Evolutionary conservation across 176 grass and related monocot genomes (phyloP).

Genomic region (Oryza rufipogon): DNA sequence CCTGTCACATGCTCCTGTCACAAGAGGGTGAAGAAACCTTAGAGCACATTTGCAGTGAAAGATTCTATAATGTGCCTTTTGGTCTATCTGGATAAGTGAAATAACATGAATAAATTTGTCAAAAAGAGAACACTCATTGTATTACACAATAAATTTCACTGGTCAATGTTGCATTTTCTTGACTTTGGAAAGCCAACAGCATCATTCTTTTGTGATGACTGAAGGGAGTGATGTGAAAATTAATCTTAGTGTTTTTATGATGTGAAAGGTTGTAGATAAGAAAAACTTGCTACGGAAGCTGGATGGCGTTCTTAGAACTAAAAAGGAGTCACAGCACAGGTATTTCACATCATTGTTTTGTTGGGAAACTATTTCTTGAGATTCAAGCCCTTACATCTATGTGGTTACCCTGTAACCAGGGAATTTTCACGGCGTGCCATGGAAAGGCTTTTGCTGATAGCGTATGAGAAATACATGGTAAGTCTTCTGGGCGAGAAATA

Average conservation of each 20-base stretch:
- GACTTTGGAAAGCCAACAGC: background rate
- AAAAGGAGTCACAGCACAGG: conserved; percentile 65
- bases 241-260: conserved; percentile 36
- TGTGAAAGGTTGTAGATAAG: conserved; percentile 63
- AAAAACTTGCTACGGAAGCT: conserved; percentile 64
- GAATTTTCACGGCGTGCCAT: conserved; percentile 57
- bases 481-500: conserved; percentile 48
- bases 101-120: background rate
- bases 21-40: background rate
- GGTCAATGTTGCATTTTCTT: background rate
- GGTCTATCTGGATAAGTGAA: background rate
- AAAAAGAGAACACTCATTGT: background rate
- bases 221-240: background rate
- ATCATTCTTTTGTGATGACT: background rate
- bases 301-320: conserved; percentile 47
- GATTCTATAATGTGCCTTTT: background rate
- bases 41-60: background rate
- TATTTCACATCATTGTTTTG: conserved; percentile 39
- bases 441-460: conserved; percentile 64
- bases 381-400: conserved; percentile 35
- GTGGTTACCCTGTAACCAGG: conserved; percentile 40
- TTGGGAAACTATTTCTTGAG: conserved; percentile 28
- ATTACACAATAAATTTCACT: background rate
- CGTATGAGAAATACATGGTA: conserved; percentile 80
- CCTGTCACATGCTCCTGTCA: conserved; percentile 1